Evolutionary conservation across 2,329 filamentous ascomycete genomes (phyloP).

Genomic region (Elsinoe perseae): DNA sequence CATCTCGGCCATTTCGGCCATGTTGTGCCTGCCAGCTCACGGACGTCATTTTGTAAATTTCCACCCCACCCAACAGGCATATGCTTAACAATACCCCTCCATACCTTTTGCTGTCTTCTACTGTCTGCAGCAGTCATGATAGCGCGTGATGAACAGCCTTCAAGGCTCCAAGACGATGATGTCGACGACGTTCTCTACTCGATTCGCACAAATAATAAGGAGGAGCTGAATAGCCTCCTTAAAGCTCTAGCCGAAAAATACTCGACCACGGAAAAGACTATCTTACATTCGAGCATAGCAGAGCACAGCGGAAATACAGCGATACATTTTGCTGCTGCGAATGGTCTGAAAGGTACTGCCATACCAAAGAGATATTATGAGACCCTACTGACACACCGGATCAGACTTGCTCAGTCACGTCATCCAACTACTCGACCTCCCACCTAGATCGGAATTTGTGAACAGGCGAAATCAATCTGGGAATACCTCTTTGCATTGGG

Average conservation of each 20-base stretch:
- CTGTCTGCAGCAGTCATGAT: conserved; percentile 1
- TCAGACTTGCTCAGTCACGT: conserved; percentile 20
- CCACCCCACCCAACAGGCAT: not conserved
- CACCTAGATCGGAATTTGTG: conserved; percentile 40
- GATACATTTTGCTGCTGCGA: conserved; percentile 87
- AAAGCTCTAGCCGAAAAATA: conserved; percentile 55
- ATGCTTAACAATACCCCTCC: not conserved
- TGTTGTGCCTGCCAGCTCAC: not conserved
- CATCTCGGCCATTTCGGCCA: not conserved
- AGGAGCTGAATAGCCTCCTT: conserved; percentile 57
- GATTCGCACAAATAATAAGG: conserved; percentile 66
- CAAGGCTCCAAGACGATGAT: conserved; percentile 48
- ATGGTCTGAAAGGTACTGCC: conserved; percentile 65
- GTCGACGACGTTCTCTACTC: conserved; percentile 90
- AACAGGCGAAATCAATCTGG: conserved; percentile 70
- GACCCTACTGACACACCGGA: not conserved
- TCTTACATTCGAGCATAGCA: conserved; percentile 65
- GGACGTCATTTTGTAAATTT: conserved; percentile 15
- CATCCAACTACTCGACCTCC: conserved; percentile 13
- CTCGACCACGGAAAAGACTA: conserved; percentile 50
- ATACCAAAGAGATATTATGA: not conserved
- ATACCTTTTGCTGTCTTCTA: not conserved
- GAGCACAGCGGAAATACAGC: conserved; percentile 67
- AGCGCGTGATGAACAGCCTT: not conserved
- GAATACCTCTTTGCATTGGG: conserved; percentile 92